Conservation (phyloP, 441 rosid species). For the Macaranga tanarius region DNA sequence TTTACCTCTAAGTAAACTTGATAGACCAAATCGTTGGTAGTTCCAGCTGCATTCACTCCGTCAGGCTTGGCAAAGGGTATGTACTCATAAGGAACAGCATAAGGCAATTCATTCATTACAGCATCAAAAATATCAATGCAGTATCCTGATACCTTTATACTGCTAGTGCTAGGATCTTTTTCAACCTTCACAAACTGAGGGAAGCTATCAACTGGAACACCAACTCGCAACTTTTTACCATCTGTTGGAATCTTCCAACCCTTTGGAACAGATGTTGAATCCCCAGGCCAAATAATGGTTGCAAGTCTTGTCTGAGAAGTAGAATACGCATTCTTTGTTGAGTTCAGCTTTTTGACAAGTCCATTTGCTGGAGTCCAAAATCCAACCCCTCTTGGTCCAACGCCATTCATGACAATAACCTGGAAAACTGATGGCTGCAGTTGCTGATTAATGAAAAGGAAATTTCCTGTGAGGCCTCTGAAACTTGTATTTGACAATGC, state of each 20-base stretch:
- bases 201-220: conserved; percentile 47
- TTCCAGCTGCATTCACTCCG: background rate
- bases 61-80: too few relatives aligned
- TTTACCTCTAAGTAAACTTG: conserved; percentile 34
- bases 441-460: too few relatives aligned
- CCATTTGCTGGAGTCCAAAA: conserved; percentile 33
- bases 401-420: conserved; percentile 20
- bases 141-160: conserved; percentile 27
- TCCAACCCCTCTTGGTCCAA: conserved; percentile 33
- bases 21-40: background rate
- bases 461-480: too few relatives aligned
- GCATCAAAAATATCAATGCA: conserved; percentile 39
- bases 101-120: conserved; percentile 21
- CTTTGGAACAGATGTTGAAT: conserved; percentile 34
- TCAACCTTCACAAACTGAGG: conserved; percentile 38
- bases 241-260: conserved; percentile 60
- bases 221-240: conserved; percentile 43
- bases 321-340: background rate
- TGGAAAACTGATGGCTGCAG: background rate
- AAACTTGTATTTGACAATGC: too few relatives aligned
- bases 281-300: conserved; percentile 60
- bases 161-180: conserved; percentile 5
- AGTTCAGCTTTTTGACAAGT: conserved; percentile 9
- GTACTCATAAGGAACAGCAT: conserved; percentile 28
- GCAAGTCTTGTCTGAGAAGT: conserved; percentile 39